A percentile compares a stretch with the other conserved stretches of the same genome.
Conservation (phyloP, 2,329 filamentous ascomycete genomes). For the Colletotrichum ledebouriae region DNA sequence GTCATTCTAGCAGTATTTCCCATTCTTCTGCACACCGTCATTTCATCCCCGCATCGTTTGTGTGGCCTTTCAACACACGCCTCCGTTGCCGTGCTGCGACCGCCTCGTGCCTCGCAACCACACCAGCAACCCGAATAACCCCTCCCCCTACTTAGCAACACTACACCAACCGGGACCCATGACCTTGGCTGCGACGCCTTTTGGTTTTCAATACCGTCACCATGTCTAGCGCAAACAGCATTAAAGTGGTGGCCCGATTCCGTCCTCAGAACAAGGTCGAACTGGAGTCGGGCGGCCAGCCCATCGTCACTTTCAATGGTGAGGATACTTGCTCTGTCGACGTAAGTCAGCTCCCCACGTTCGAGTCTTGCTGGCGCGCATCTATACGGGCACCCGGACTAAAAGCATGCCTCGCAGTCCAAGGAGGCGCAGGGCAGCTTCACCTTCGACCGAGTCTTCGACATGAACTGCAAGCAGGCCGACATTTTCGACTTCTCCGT, state of each 20-base stretch:
- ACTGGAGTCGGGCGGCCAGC: conserved; percentile 88
- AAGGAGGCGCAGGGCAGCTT: conserved; percentile 87
- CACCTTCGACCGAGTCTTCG: conserved; percentile 98
- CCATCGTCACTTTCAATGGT: conserved; percentile 89
- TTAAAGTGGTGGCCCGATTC: conserved; percentile 97
- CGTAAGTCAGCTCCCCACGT: conserved; percentile 65
- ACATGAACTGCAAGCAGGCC: conserved; percentile 88
- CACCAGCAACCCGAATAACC: conserved; percentile 7
- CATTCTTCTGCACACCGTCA: conserved; percentile 41
- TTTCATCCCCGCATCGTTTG: conserved; percentile 41
- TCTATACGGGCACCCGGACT: conserved; percentile 19
- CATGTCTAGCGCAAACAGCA: conserved; percentile 73
- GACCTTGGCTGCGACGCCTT: conserved; percentile 35
- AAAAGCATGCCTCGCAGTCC: conserved; percentile 67
- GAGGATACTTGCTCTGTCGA: conserved; percentile 90
- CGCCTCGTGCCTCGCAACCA: conserved; percentile 40
- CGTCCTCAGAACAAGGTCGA: conserved; percentile 97
- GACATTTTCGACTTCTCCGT: conserved; percentile 99
- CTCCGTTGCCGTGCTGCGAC: conserved; percentile 40
- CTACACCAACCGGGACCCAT: conserved; percentile 33
- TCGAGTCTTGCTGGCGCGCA: neutral
- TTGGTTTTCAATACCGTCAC: conserved; percentile 49
- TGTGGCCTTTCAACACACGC: conserved; percentile 39
- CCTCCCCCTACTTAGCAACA: conserved; percentile 21
- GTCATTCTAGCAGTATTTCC: conserved; percentile 40